Base-by-base conservation (phyloP, 495 filamentous ascomycete genomes). In the Cladorrhinum samala region DNA sequence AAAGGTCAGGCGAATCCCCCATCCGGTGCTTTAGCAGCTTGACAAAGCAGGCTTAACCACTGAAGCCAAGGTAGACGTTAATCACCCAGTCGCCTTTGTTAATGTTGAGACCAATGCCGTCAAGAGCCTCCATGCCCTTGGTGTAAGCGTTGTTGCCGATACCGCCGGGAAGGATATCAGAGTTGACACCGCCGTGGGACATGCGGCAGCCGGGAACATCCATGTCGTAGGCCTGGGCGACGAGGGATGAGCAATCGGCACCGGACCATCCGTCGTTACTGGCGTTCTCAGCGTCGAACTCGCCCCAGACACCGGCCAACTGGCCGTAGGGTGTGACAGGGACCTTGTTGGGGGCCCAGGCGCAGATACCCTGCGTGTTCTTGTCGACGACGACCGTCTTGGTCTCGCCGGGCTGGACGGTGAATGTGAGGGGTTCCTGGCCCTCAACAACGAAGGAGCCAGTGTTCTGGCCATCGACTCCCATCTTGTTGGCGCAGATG, bases 401-500 rank as follows among this genome's bases (percentile, higher is more conserved):
- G 53, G 56, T 55, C 66, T 59, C 61, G 52, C 67, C 67, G 44
- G 66, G 62, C 42, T 43, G 24, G 18, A 72, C 57, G 46, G 13
- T 60, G 65, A 72, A 71, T 23, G 40, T 46, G 42, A 69, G 52
- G 18, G 55, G 61, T 14, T 58, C 21, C 54, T 65, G 53, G 42
- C 50, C 41, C 14, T 5, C 20, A 4, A 57, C 47, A 21, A 61
- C 53, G 62, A 67, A 72, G 57, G 62, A 60, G 56, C 68, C 68
- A 23, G 63, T 67, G 50, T 68, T 53, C 3, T 33, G 43, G 19
- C 55, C 50, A 17, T 65, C 54, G 20, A 60, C 47, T 45, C 69
- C 69, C 40, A 72, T 68, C 66, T 72, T 72, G 65, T 70, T 68
- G 53, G 19, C 56, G 66, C 68, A 70, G 18, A 52, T 13, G 40